phyloP scores from a whole-genome alignment of 2,329 filamentous ascomycete genomes.

The Sarocladium strictum region DNA sequence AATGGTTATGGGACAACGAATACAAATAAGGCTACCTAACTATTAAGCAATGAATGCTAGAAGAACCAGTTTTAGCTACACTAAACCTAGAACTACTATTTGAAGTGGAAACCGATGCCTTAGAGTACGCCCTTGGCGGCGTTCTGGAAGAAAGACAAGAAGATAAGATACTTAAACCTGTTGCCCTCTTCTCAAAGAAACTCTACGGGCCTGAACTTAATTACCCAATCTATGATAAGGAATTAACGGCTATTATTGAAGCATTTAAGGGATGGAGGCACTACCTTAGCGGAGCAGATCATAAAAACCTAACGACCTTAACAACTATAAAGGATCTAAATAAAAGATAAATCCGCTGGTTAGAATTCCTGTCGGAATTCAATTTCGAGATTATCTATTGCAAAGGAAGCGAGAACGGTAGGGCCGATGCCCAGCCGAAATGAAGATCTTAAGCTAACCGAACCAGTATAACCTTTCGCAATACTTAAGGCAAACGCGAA shows the following conservation, averaged over 20 bases:
- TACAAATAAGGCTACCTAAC: neutral
- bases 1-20: neutral
- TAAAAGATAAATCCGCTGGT: constrained; percentile 15
- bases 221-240: constrained; percentile 10
- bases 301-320: constrained; percentile 8
- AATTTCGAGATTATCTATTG: constrained; percentile 15
- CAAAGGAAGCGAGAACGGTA: constrained; percentile 12
- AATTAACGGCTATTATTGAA: constrained; percentile 10
- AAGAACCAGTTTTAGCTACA: neutral
- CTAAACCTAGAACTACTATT: neutral
- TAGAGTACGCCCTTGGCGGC: constrained; percentile 4
- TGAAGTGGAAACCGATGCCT: constrained; percentile 6
- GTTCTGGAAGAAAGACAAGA: neutral
- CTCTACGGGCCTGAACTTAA: neutral
- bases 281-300: constrained; percentile 12
- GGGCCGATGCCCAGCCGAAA: neutral
- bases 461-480: neutral
- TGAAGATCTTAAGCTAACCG: neutral
- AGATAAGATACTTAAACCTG: neutral
- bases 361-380: constrained; percentile 10
- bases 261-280: constrained; percentile 16
- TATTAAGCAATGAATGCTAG: neutral
- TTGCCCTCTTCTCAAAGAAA: constrained; percentile 1
- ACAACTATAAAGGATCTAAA: constrained; percentile 4
- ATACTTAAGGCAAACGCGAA: neutral